These are phyloP conservation scores for Trichoderma atrobrunneum DNA, from an alignment of 2,329 filamentous ascomycete species.

Conservation along the genomic window DNA sequence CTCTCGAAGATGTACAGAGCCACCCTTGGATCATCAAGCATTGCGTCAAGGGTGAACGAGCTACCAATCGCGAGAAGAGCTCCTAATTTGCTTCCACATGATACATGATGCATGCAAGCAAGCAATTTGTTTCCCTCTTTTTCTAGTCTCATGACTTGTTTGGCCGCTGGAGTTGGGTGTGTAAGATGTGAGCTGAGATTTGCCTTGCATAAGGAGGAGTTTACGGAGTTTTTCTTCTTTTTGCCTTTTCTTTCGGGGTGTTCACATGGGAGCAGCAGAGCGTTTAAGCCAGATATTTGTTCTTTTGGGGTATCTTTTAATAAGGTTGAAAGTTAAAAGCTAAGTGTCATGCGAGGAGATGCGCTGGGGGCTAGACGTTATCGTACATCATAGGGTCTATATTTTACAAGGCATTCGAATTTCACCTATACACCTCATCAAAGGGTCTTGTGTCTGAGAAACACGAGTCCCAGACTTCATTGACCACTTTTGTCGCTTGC, in stretches of 20 bases:
- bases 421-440: constrained; percentile 87
- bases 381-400: constrained; percentile 26
- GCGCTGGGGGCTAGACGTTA: constrained; percentile 22
- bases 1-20: constrained; percentile 80
- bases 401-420: constrained; percentile 8
- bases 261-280: background rate
- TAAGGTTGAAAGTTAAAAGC: constrained; percentile 18
- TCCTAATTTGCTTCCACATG: constrained; percentile 23
- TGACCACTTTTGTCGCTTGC: constrained; percentile 83
- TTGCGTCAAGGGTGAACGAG: constrained; percentile 66
- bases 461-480: constrained; percentile 98
- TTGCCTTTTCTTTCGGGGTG: background rate
- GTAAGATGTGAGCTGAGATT: constrained; percentile 11
- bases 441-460: constrained; percentile 93
- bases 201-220: constrained; percentile 29
- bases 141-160: background rate
- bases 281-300: constrained; percentile 4
- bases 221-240: constrained; percentile 11
- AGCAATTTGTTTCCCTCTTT: constrained; percentile 15
- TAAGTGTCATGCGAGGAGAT: constrained; percentile 20
- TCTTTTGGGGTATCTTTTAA: constrained; percentile 23
- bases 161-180: constrained; percentile 10
- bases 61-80: constrained; percentile 48
- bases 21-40: constrained; percentile 98
- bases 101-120: constrained; percentile 14